Base-by-base conservation (phyloP, 441 rosid genomes). In the Adansonia gregorii region DNA sequence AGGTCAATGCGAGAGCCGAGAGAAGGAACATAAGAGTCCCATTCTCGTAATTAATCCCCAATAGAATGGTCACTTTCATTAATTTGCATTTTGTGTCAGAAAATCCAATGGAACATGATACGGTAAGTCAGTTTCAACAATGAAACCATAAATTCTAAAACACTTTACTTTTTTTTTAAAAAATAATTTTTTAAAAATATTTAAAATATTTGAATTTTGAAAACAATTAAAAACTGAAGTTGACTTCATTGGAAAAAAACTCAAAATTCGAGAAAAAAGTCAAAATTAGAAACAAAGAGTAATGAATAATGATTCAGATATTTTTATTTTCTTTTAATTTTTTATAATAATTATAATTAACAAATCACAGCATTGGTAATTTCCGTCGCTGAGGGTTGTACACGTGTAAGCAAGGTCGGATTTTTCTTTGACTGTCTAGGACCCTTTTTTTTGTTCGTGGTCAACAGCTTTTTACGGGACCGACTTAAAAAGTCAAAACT, bases 21-120 rank as follows among this genome's bases (percentile, higher is more conserved):
- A 3, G 39, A 22, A 3, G 19, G 43, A 61, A 1, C n/a, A 61
- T 0, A 8, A 1, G 67, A 14, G 67, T 70, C 45, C 55, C 85
- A 66, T 61, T 74, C 72, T 79, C 75, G 89, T 84, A 85, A 91
- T 91, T 83, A 73, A 20, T 5, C 45, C 14, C 24, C 4, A 9
- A 78, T 11, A 63, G 65, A 56, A 54, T 41, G 86, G 88, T 73
- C 82, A 49, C 72, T 78, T 78, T 35, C 63, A 69, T 56, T 71
- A 70, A 11, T 39, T 27, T 60, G 10, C 66, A 46, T 39, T 3
- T 0, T 15, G 10, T 88, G 93, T 87, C 94, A 94, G 94, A 83
- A 85, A 91, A 91, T 94, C 97, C 89, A 92, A 89, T 76, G 88
- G 87, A 85, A 24, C 27, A 24, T 24, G 27, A 24, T 24, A 24